Percentiles rank a stretch among this genome's conserved stretches.
phyloP scores from a whole-genome alignment of 768 basidiomycete genomes.

The Psilocybe azurescens region DNA sequence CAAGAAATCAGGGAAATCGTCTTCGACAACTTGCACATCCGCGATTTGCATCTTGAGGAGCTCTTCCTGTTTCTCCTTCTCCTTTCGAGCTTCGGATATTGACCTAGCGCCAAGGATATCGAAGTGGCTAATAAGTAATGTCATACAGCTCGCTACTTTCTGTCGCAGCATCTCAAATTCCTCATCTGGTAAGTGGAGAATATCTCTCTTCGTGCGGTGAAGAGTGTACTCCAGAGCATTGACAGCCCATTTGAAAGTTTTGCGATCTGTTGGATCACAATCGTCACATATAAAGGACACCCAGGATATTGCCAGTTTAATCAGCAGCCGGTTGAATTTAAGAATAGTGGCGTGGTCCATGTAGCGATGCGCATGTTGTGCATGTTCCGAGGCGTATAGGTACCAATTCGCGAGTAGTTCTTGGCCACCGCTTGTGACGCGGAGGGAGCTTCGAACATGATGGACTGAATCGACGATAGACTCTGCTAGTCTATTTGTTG shows the following conservation, averaged over 20 bases:
- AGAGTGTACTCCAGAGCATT: conserved; percentile 93
- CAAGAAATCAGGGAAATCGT: conserved; percentile 46
- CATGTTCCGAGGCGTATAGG: conserved; percentile 94
- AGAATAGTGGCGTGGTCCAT: conserved; percentile 76
- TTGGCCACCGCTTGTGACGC: conserved; percentile 67
- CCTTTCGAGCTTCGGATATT: conserved; percentile 84
- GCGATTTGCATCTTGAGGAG: conserved; percentile 56
- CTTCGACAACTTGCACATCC: conserved; percentile 47
- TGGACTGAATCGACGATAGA: conserved; percentile 93
- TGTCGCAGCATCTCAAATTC: conserved; percentile 91
- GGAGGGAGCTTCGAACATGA: conserved; percentile 75
- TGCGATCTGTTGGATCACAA: conserved; percentile 93
- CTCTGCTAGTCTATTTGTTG: conserved; percentile 89
- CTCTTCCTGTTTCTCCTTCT: conserved; percentile 85
- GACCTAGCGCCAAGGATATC: conserved; percentile 97
- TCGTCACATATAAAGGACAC: conserved; percentile 98
- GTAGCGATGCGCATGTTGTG: conserved; percentile 85
- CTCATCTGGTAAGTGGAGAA: conserved; percentile 83
- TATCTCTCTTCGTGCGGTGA: conserved; percentile 86
- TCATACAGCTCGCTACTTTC: conserved; percentile 96
- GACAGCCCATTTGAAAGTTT: conserved; percentile 98
- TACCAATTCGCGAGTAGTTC: conserved; percentile 96
- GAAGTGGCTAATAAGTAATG: conserved; percentile 95
- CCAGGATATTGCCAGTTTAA: conserved; percentile 95
- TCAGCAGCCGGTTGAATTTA: conserved; percentile 84